Conservation (phyloP, 495 filamentous ascomycete genomes). For the Lasiosphaeris hirsuta region DNA sequence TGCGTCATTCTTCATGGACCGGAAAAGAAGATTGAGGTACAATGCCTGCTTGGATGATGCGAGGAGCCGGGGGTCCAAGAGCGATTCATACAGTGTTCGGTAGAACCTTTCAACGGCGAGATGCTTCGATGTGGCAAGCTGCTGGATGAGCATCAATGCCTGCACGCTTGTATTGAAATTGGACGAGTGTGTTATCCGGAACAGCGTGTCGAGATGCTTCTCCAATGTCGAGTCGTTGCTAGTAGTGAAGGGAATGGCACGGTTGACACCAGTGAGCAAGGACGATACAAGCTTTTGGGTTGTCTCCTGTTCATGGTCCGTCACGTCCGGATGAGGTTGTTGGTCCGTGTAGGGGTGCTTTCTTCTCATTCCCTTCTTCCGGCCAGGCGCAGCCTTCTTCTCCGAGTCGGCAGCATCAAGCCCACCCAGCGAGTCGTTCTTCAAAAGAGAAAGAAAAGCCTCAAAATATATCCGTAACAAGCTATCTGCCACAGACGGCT, state of each 20-base stretch:
- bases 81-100: constrained; percentile 88
- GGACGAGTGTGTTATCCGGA: constrained; percentile 91
- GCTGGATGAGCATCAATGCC: constrained; percentile 92
- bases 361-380: constrained; percentile 15
- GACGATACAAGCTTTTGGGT: constrained; percentile 88
- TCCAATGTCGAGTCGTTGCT: constrained; percentile 75
- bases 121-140: constrained; percentile 76
- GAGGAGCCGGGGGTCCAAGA: constrained; percentile 82
- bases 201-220: constrained; percentile 87
- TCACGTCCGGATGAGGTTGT: constrained; percentile 15
- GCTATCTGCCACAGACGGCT: constrained; percentile 75
- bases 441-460: constrained; percentile 71
- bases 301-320: constrained; percentile 49
- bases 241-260: constrained; percentile 87
- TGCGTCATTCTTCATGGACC: constrained; percentile 78
- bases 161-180: constrained; percentile 99
- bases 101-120: constrained; percentile 83
- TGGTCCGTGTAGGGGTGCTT: constrained; percentile 15
- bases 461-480: constrained; percentile 87
- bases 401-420: constrained; percentile 20
- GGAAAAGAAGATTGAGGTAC: constrained; percentile 89
- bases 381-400: constrained; percentile 16
- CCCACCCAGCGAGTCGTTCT: constrained; percentile 46
- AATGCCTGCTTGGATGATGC: constrained; percentile 92
- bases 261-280: constrained; percentile 89